Evolutionary conservation across 2,329 filamentous ascomycete genomes (phyloP).

Genomic region (Cladosporium sp.): DNA sequence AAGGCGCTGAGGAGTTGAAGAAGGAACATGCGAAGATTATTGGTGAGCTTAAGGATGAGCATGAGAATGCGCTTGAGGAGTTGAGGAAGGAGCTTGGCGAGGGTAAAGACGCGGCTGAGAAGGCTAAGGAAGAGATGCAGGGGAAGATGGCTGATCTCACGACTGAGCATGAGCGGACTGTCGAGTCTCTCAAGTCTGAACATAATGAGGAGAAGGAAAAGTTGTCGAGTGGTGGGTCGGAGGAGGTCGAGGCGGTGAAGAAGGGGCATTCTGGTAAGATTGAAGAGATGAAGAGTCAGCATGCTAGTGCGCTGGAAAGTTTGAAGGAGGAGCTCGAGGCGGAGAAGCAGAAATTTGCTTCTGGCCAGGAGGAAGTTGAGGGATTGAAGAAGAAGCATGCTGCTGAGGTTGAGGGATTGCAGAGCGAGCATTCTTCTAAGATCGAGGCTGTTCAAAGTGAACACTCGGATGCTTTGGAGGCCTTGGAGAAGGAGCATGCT

Average conservation of each 20-base stretch:
- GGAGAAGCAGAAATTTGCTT: not conserved
- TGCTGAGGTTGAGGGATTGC: not conserved
- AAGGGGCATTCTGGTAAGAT: not conserved
- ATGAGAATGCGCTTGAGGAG: slow-evolving; percentile 12
- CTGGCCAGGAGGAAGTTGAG: not conserved
- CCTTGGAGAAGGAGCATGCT: not conserved
- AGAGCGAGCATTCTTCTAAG: not conserved
- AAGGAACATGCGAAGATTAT: slow-evolving; percentile 10
- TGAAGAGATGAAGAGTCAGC: slow-evolving; percentile 5
- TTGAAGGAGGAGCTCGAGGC: slow-evolving; percentile 2
- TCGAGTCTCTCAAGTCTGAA: slow-evolving; percentile 15
- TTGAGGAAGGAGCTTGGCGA: not conserved
- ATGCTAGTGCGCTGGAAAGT: slow-evolving; percentile 2
- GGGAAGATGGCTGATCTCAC: slow-evolving; percentile 8
- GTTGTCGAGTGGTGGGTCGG: not conserved
- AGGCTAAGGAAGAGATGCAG: slow-evolving; percentile 12
- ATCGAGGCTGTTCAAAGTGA: not conserved
- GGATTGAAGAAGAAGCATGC: not conserved
- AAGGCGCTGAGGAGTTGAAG: slow-evolving; percentile 14
- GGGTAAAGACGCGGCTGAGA: slow-evolving; percentile 11
- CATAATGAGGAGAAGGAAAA: slow-evolving; percentile 1
- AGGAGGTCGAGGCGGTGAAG: not conserved
- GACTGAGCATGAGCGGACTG: slow-evolving; percentile 11
- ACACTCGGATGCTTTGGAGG: not conserved
- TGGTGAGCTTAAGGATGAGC: slow-evolving; percentile 1